Conservation (phyloP, 768 basidiomycete genomes). For the Polyporus arcularius region DNA sequence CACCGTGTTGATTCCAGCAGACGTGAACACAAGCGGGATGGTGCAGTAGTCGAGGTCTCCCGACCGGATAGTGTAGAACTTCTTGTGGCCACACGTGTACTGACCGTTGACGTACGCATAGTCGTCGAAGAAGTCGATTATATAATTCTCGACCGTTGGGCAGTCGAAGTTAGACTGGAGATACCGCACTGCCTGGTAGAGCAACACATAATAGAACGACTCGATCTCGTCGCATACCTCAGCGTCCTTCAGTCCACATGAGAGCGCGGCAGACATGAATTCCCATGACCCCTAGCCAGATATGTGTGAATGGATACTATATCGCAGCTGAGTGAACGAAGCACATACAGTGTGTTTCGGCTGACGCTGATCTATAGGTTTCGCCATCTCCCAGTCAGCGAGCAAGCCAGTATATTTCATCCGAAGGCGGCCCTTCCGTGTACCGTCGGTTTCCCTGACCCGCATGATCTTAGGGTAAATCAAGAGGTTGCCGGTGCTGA, state of each 20-base stretch:
- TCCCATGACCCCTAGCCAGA: too few species aligned
- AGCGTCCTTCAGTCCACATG: neutral
- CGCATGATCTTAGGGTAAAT: neutral
- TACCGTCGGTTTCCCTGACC: too few species aligned
- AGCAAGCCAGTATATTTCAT: slow-evolving; percentile 1
- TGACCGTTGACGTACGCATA: neutral
- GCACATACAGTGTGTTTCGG: slow-evolving; percentile 5
- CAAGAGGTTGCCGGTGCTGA: slow-evolving; percentile 10
- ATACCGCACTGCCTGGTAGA: slow-evolving; percentile 6
- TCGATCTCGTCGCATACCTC: slow-evolving; percentile 19
- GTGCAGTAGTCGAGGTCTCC: neutral
- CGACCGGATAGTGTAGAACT: neutral
- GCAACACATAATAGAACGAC: slow-evolving; percentile 17
- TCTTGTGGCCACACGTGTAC: slow-evolving; percentile 1
- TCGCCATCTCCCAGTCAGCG: slow-evolving; percentile 10
- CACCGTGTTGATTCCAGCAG: neutral
- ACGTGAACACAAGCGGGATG: too few species aligned
- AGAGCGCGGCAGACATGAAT: neutral
- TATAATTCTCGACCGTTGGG: neutral
- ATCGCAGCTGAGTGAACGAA: too few species aligned
- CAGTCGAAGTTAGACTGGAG: slow-evolving; percentile 6
- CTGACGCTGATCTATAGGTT: neutral
- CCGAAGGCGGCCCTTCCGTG: too few species aligned
- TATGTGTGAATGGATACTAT: too few species aligned
- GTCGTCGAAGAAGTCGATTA: slow-evolving; percentile 5